Conservation (phyloP, 1,284 basidiomycete species). For the Boletus smithii region DNA sequence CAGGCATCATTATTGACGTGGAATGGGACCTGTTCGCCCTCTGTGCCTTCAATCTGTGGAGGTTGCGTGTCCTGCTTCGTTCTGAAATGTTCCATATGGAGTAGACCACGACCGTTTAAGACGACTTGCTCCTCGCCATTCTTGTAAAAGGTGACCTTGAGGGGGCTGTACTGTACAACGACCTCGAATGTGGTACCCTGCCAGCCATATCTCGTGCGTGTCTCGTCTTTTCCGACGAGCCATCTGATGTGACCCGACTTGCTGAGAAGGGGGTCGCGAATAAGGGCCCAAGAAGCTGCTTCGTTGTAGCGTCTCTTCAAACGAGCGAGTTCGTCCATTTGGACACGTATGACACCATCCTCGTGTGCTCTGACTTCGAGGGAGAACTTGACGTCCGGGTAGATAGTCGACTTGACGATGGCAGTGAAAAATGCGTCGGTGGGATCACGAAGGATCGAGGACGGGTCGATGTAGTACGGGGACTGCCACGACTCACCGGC, state of each 20-base stretch:
- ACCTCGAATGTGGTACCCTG: conserved; percentile 64
- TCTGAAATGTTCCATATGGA: conserved; percentile 98
- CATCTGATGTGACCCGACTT: conserved; percentile 47
- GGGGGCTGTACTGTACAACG: conserved; percentile 67
- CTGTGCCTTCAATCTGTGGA: conserved; percentile 41
- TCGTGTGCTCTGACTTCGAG: conserved; percentile 79
- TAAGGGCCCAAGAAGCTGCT: conserved; percentile 81
- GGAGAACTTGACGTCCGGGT: conserved; percentile 78
- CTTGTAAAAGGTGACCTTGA: conserved; percentile 69
- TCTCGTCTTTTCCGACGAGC: conserved; percentile 58
- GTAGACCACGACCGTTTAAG: conserved; percentile 84
- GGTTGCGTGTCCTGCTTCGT: conserved; percentile 52
- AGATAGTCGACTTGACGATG: conserved; percentile 70
- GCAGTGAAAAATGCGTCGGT: conserved; percentile 66
- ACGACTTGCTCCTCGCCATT: conserved; percentile 82
- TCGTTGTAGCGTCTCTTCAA: conserved; percentile 85
- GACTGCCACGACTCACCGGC: conserved; percentile 65
- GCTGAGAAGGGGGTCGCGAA: conserved; percentile 63
- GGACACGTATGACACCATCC: conserved; percentile 80
- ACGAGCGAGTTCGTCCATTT: conserved; percentile 82
- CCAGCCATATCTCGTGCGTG: conserved; percentile 54
- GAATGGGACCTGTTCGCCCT: conserved; percentile 52
- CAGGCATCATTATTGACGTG: conserved; percentile 63
- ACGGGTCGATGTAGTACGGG: conserved; percentile 73
- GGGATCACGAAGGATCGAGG: conserved; percentile 48